Conservation (phyloP, 495 filamentous ascomycete genomes). For the Pyronema domesticum region DNA sequence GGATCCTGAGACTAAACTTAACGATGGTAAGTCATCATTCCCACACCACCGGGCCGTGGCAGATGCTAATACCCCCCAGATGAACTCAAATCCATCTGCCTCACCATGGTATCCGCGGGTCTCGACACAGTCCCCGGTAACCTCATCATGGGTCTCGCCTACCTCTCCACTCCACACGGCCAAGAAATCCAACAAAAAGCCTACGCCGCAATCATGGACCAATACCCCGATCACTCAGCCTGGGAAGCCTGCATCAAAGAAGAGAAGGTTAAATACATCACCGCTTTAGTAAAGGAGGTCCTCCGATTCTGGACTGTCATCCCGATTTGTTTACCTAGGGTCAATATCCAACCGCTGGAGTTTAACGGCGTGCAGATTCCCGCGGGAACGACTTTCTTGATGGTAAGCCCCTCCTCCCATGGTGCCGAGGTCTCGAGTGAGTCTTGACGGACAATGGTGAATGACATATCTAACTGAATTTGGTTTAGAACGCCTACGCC, state of each 20-base stretch:
- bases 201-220: conserved; percentile 43
- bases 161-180: conserved; percentile 43
- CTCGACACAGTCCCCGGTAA: conserved; percentile 54
- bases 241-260: conserved; percentile 48
- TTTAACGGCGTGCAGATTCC: conserved; percentile 44
- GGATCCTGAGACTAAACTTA: conserved; percentile 43
- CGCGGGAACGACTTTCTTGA: conserved; percentile 47
- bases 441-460: conserved; percentile 3
- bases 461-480: background rate
- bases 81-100: conserved; percentile 53
- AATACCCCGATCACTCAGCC: conserved; percentile 46
- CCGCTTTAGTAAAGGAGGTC: conserved; percentile 50
- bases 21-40: conserved; percentile 32
- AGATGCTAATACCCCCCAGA: conserved; percentile 26
- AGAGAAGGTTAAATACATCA: conserved; percentile 54
- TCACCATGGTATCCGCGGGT: conserved; percentile 58
- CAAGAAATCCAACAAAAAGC: conserved; percentile 46
- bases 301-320: conserved; percentile 60
- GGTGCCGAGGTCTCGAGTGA: too few species aligned
- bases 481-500: conserved; percentile 43
- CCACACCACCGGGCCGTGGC: background rate
- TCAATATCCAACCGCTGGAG: conserved; percentile 44
- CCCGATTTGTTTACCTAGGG: conserved; percentile 50
- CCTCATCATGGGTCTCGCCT: conserved; percentile 54
- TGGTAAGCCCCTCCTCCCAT: conserved; percentile 27